Base-by-base conservation (phyloP, 164 flowering plant species). In the Vitis rotundifolia region DNA sequence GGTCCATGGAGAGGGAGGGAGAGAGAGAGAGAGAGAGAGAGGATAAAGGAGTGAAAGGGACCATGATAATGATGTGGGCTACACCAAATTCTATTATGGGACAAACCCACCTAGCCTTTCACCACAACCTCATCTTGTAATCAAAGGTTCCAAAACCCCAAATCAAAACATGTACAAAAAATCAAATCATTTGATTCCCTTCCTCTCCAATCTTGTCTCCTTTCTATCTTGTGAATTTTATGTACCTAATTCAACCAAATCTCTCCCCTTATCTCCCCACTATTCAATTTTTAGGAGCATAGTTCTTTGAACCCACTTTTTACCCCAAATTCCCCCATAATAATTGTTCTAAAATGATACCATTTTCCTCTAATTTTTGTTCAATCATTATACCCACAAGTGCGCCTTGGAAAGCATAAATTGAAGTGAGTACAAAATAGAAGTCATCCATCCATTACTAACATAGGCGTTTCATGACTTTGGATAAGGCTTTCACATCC, bases 1-100 rank as follows among this genome's bases (percentile, higher is more conserved):
- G 83, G 83, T 77, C 83, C 83, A 56, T 67, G 61, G 59, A 68
- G 22, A 29, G 57, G 22, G 11, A 9, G 16, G n/a, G 51, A 16
- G 72, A 63, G 44, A 9, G 60, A 44, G n/a, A 16, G 64, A 47
- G 49, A 47, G 56, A 50, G 68, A 49, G 69, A 9, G 71, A 53
- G 72, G 68, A 44, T 14, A 66, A 44, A 26, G 18, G 64, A 47
- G 50, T 29, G 56, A 50, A 72, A 50, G 69, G 12, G 76, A 53
- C 49, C 44, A 64, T 52, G 68, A 37, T 56, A 54, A 10, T 1
- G 67, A 8, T 53, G 69, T 64, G 63, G 75, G 57, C 48, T 29
- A 49, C 14, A 37, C 44, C 44, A 22, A 47, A 44, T 52, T n/a
- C 59, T 65, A 52, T 12, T 56, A 29, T 56, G 37, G 16, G 61